A percentile compares a stretch with the other conserved stretches of the same genome.
Conservation (phyloP, 441 rosid species). For the Populus tomentosa region DNA sequence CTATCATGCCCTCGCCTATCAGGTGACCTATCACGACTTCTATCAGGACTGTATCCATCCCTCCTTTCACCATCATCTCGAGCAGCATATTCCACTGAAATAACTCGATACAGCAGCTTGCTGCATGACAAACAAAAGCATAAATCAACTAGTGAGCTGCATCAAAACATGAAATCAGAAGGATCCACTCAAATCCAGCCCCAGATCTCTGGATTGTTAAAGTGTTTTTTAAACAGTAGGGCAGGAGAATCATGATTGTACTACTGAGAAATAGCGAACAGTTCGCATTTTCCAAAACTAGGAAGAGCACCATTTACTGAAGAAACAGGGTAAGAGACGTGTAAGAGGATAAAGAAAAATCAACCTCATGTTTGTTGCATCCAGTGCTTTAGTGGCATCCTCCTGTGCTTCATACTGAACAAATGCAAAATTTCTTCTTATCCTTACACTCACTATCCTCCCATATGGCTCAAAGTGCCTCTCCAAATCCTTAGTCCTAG, state of each 20-base stretch:
- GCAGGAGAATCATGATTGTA: no score
- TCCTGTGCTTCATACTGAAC: constrained; percentile 84
- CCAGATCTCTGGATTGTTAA: no score
- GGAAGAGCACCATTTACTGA: no score
- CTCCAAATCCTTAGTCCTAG: constrained; percentile 85
- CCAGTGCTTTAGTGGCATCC: constrained; percentile 84
- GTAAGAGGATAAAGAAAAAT: not conserved
- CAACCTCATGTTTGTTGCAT: constrained; percentile 79
- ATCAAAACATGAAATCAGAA: not conserved
- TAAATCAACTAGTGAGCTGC: no score
- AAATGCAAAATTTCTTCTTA: constrained; percentile 93
- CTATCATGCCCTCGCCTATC: constrained; percentile 51
- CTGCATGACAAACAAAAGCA: constrained; percentile 33
- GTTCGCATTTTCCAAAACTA: no score
- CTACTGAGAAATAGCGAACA: no score
- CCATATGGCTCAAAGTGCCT: constrained; percentile 95
- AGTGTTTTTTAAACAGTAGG: no score
- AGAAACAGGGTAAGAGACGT: not conserved
- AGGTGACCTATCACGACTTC: constrained; percentile 68
- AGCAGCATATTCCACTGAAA: constrained; percentile 87
- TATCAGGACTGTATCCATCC: no score
- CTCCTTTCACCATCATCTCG: constrained; percentile 79
- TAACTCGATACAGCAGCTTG: constrained; percentile 83
- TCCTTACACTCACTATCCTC: constrained; percentile 73
- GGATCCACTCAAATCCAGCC: not conserved